Percentiles rank a stretch among this genome's conserved stretches.
Evolutionary conservation across 78 protist species (phyloP).

Genomic region (Dictyostelium firmibasis): DNA sequence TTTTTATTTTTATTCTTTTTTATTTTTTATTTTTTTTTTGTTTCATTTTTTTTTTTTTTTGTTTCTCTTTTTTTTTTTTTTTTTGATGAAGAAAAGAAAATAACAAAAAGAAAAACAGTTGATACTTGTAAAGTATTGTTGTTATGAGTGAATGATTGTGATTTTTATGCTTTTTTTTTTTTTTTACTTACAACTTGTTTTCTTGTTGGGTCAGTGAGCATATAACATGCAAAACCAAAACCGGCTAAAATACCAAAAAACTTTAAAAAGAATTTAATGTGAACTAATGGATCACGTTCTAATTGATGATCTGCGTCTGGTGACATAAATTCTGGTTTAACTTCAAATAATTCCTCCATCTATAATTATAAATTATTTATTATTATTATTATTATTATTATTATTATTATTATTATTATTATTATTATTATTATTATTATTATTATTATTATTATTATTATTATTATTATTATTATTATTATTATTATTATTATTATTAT

Average conservation of each 20-base stretch:
- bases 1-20: background rate
- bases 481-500: no score
- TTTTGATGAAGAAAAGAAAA: background rate
- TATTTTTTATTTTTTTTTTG: no score
- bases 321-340: conserved; percentile 57
- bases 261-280: conserved; percentile 9
- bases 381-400: background rate
- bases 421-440: background rate
- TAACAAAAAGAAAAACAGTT: background rate
- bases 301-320: conserved; percentile 54
- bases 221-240: conserved; percentile 36
- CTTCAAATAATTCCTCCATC: conserved; percentile 32
- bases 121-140: no score
- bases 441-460: background rate
- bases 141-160: background rate
- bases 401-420: background rate
- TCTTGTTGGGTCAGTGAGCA: conserved; percentile 19
- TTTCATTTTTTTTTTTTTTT: no score
- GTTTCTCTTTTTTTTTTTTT: no score
- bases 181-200: conserved; percentile 64
- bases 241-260: conserved; percentile 13
- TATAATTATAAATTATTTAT: background rate
- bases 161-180: no score
- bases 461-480: no score
- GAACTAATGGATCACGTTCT: conserved; percentile 25